These are phyloP conservation scores for Collybia sp. DNA, from an alignment of 768 basidiomycete genomes.

Conservation along the genomic window DNA sequence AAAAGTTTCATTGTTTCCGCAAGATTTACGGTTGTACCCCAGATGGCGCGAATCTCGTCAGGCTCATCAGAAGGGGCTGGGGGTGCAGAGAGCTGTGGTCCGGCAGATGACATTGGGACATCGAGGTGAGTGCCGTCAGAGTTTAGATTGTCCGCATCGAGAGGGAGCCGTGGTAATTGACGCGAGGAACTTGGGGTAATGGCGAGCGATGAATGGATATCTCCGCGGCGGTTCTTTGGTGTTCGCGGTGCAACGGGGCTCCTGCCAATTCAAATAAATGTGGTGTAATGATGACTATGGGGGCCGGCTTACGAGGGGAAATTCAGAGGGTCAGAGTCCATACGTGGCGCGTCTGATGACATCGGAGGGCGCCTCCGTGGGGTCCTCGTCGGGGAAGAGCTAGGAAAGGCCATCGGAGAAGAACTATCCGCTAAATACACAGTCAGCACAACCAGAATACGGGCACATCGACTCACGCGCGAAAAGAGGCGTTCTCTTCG, in stretches of 20 bases:
- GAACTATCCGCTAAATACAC: conserved; percentile 47
- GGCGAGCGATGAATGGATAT: conserved; percentile 81
- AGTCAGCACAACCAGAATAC: conserved; percentile 3
- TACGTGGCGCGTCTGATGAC: conserved; percentile 31
- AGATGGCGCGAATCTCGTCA: conserved; percentile 87
- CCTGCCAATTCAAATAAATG: conserved; percentile 21
- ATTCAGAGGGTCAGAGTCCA: conserved; percentile 62
- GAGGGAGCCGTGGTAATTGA: too few relatives aligned
- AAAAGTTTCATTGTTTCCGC: conserved; percentile 89
- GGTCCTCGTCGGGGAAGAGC: conserved; percentile 54
- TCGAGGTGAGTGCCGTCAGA: conserved; percentile 58
- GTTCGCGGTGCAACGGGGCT: conserved; percentile 51
- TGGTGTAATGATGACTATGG: not conserved
- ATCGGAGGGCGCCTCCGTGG: conserved; percentile 30
- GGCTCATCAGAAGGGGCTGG: conserved; percentile 64
- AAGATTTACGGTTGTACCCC: conserved; percentile 96
- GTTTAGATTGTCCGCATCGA: conserved; percentile 38
- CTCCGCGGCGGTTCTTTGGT: conserved; percentile 76
- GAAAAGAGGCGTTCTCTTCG: conserved; percentile 50
- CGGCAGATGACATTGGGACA: conserved; percentile 52
- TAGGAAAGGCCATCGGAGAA: conserved; percentile 61
- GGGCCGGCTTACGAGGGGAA: conserved; percentile 56
- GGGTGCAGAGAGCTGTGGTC: conserved; percentile 55
- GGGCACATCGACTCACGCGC: conserved; percentile 31
- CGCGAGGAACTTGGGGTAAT: conserved; percentile 43